These are phyloP conservation scores for Kluyveromyces marxianus DNA, from an alignment of 1,139 yeast species.

Conservation along the genomic window DNA sequence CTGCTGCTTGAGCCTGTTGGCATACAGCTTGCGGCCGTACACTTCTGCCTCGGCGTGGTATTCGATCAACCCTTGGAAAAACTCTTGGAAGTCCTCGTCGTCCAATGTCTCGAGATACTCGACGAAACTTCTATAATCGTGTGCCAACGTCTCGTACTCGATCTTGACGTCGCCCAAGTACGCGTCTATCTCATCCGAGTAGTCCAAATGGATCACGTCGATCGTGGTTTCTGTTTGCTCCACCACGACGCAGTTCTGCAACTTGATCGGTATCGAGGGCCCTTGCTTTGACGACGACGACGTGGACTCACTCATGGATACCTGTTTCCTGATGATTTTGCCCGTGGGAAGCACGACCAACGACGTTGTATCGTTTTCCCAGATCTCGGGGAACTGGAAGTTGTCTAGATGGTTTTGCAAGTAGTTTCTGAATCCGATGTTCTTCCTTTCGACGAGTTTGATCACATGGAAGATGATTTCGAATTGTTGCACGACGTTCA, in stretches of 20 bases:
- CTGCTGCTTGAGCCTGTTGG: conserved; percentile 22
- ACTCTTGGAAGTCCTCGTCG: conserved; percentile 14
- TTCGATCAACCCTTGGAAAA: conserved; percentile 15
- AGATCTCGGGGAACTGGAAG: conserved; percentile 22
- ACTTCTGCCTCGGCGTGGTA: conserved; percentile 21
- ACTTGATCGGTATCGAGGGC: conserved; percentile 23
- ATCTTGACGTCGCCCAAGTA: conserved; percentile 21
- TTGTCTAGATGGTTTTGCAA: conserved; percentile 27
- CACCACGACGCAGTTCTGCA: conserved; percentile 25
- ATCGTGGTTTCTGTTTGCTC: conserved; percentile 13
- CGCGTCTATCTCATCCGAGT: conserved; percentile 25
- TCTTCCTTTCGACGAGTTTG: conserved; percentile 28
- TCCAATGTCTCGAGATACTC: conserved; percentile 11
- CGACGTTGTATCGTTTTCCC: conserved; percentile 19
- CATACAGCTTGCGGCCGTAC: conserved; percentile 20
- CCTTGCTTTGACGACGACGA: too few species aligned
- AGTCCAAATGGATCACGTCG: conserved; percentile 26
- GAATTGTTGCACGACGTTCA: conserved; percentile 40
- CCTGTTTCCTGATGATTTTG: conserved; percentile 18
- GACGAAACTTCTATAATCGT: conserved; percentile 24
- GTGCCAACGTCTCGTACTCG: conserved; percentile 18
- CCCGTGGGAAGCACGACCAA: conserved; percentile 29
- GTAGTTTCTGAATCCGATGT: conserved; percentile 29
- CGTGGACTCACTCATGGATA: neutral
- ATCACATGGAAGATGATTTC: conserved; percentile 40